Evolutionary conservation across 2,329 filamentous ascomycete species (phyloP), one percentile per base, ranked within the genome.

Genomic region (Metarhizium brunneum): DNA sequence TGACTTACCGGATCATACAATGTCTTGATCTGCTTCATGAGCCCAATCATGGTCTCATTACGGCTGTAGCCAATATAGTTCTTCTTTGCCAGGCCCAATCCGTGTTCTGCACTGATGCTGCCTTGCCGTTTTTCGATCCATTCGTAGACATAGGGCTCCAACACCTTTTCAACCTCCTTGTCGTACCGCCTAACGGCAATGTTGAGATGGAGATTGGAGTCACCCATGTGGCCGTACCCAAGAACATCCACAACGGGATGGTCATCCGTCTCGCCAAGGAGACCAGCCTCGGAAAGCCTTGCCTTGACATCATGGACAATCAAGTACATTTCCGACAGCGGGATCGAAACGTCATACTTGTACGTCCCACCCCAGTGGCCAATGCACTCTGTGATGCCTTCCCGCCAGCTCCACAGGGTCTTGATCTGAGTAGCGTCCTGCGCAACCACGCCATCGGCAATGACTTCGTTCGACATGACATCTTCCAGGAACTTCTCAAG

Each of bases 291-390:
- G 1, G 80, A 78, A 61, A 99, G 80, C 54, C 85, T 84, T 54
- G 82, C 83, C 60, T 87, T 82, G 25, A 86, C 87, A 63, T 97
- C 94, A 61, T 94, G 88, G 35, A 99, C 94, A 35, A 99, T 78
- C 63, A 82, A 77, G 74, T 99, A 99, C 65, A 99, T 83, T 62
- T 96, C 86, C 13, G 82, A 73, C 32, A 99, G 80, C 1, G 94
- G 94, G 61, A 99, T 96, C 6, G 94, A 97, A 36, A 99, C 80
- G 67, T 99, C 94, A 70, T 99, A 99, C 75, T 99, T 99, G 81
- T 99, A 99, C 8, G 94, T 92, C 48, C 92, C 94, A 57, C 94
- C 95, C 73, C 88, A 90, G 70, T 96, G 91, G 59, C 89, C 89
- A 30, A 95, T 77, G 49, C 86, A 85, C 74, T 99, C 94, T 0